These are phyloP conservation scores for Dorcoceras hygrometricum DNA, from an alignment of 257 asterid species.

Conservation along the genomic window DNA sequence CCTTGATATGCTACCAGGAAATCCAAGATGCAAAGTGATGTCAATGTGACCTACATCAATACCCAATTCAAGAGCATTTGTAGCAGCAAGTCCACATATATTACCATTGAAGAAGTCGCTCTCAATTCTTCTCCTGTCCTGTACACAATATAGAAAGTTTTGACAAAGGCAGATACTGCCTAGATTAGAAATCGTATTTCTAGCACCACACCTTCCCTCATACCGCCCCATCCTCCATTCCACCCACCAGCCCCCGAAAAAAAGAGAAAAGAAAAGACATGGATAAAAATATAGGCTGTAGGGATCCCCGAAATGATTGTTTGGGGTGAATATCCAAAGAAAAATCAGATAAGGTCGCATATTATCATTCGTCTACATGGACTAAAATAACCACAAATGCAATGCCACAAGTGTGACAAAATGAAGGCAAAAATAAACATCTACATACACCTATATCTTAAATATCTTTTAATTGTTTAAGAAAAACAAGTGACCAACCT, in stretches of 20 bases:
- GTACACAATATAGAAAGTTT: conserved; percentile 34
- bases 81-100: conserved; percentile 87
- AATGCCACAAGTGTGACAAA: not conserved
- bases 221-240: too few species aligned
- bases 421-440: conserved; percentile 1
- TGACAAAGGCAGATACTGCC: conserved; percentile 21
- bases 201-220: too few species aligned
- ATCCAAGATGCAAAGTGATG: conserved; percentile 91
- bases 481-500: conserved; percentile 50
- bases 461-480: conserved; percentile 22
- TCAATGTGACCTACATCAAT: conserved; percentile 97
- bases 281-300: not conserved
- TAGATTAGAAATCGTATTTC: not conserved
- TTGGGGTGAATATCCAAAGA: not conserved
- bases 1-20: conserved; percentile 98
- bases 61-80: conserved; percentile 97
- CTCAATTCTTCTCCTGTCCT: conserved; percentile 94
- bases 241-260: too few species aligned
- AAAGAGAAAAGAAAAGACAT: too few species aligned
- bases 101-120: conserved; percentile 67
- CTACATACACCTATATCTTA: not conserved
- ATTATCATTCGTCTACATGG: conserved; percentile 4
- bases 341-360: conserved; percentile 6
- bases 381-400: not conserved
- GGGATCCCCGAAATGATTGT: not conserved